Percentiles rank a stretch among this genome's conserved stretches.
phyloP scores from a whole-genome alignment of 78 protist genomes.

The Dictyostelium purpureum region DNA sequence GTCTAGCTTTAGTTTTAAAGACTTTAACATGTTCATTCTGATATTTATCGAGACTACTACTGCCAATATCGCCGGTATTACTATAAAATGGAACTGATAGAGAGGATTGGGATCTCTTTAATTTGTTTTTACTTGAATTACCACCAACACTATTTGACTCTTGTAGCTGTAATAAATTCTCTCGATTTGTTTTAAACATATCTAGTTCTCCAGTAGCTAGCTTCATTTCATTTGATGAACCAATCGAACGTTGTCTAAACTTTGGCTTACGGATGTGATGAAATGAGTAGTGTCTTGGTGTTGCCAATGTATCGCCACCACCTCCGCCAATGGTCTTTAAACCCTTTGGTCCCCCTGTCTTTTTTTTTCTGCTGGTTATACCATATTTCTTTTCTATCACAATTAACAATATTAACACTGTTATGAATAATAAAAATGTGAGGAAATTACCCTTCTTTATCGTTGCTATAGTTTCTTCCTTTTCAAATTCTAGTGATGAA shows the following conservation, averaged over 20 bases:
- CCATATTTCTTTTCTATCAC: conserved; percentile 2
- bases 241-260: neutral
- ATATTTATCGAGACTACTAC: too few relatives aligned
- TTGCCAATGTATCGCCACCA: neutral
- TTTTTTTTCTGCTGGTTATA: neutral
- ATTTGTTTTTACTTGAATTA: too few relatives aligned
- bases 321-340: neutral
- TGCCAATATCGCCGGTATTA: too few relatives aligned
- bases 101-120: too few relatives aligned
- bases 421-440: neutral
- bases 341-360: neutral
- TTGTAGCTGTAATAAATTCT: too few relatives aligned
- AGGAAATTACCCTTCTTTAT: conserved; percentile 11
- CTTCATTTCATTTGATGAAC: neutral
- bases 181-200: too few relatives aligned
- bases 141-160: too few relatives aligned
- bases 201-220: too few relatives aligned
- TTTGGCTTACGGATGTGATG: too few relatives aligned
- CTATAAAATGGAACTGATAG: too few relatives aligned
- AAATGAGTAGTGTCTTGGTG: neutral
- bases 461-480: neutral
- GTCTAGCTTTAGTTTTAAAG: too few relatives aligned
- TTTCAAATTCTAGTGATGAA: neutral
- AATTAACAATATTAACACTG: neutral
- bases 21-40: too few relatives aligned